Evolutionary conservation across 306 rosid species (phyloP).

Genomic region (Vicia faba): DNA sequence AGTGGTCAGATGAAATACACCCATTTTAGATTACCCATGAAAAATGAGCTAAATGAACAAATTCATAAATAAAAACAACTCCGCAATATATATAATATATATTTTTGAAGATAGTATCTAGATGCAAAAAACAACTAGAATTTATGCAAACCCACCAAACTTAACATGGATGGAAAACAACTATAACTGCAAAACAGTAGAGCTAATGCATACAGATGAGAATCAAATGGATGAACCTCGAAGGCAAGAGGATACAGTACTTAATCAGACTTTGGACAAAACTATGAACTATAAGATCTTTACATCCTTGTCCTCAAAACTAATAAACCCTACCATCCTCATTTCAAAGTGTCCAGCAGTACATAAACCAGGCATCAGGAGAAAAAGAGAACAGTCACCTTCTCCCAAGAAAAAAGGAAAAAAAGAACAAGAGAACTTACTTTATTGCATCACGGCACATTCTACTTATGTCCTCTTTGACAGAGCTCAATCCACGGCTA

Average conservation of each 20-base stretch:
- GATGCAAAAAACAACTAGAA: slow-evolving; percentile 19
- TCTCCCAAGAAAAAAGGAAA: slow-evolving; percentile 10
- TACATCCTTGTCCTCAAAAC: slow-evolving; percentile 22
- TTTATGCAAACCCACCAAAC: slow-evolving; percentile 26
- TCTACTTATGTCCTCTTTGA: slow-evolving; percentile 91
- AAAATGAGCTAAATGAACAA: slow-evolving; percentile 25
- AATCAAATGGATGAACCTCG: slow-evolving; percentile 30
- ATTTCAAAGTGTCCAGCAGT: slow-evolving; percentile 22
- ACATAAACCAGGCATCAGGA: slow-evolving; percentile 20
- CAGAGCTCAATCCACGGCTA: slow-evolving; percentile 81
- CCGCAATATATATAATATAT: slow-evolving; percentile 15
- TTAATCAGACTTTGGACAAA: slow-evolving; percentile 24
- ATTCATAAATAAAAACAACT: slow-evolving; percentile 23
- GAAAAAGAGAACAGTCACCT: slow-evolving; percentile 5
- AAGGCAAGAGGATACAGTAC: slow-evolving; percentile 13
- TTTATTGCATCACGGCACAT: slow-evolving; percentile 98
- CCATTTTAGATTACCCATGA: slow-evolving; percentile 16
- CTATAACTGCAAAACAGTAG: slow-evolving; percentile 28
- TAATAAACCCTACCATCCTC: slow-evolving; percentile 7
- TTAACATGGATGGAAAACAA: slow-evolving; percentile 19
- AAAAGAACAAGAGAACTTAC: slow-evolving; percentile 50
- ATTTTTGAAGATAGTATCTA: slow-evolving; percentile 19
- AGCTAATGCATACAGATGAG: slow-evolving; percentile 26
- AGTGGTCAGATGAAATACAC: slow-evolving; percentile 26
- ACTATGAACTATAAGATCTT: neutral